Evolutionary conservation across 1,139 yeast species (phyloP).

Genomic region (Wickerhamiella pararugosa): DNA sequence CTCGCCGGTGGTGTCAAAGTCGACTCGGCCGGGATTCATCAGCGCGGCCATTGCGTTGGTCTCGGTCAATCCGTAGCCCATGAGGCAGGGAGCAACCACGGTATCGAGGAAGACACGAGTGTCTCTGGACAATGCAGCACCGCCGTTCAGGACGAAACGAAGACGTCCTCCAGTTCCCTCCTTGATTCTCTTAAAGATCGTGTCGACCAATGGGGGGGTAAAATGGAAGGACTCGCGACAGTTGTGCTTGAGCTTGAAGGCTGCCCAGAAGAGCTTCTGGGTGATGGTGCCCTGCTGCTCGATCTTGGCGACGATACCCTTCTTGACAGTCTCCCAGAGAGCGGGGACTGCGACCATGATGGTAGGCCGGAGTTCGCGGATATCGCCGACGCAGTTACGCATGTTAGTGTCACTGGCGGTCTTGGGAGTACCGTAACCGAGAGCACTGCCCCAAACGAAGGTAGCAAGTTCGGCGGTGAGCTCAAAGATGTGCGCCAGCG

Average conservation of each 20-base stretch:
- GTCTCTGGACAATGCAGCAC: constrained; percentile 74
- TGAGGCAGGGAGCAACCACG: constrained; percentile 72
- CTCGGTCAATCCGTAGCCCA: constrained; percentile 96
- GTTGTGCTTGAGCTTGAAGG: constrained; percentile 55
- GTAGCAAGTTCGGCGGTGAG: constrained; percentile 66
- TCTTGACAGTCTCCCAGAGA: constrained; percentile 92
- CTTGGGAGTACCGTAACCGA: constrained; percentile 89
- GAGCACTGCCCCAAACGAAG: constrained; percentile 79
- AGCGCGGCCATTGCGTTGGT: constrained; percentile 82
- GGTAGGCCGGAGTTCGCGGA: constrained; percentile 77
- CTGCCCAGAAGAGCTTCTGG: constrained; percentile 83
- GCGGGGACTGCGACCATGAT: constrained; percentile 98
- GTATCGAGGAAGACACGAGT: constrained; percentile 76
- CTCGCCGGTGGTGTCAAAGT: constrained; percentile 67
- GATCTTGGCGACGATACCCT: constrained; percentile 75
- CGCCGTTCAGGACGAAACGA: constrained; percentile 70
- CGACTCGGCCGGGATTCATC: constrained; percentile 48
- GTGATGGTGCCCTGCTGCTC: constrained; percentile 47
- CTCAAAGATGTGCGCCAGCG: constrained; percentile 93
- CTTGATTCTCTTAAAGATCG: constrained; percentile 73
- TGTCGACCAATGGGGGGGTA: constrained; percentile 57
- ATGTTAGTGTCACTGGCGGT: constrained; percentile 74
- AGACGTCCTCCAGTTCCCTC: constrained; percentile 92
- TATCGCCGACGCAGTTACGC: constrained; percentile 77
- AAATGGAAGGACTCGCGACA: constrained; percentile 42